phyloP scores from a whole-genome alignment of 805 yeast species.

The Lachancea waltii region DNA sequence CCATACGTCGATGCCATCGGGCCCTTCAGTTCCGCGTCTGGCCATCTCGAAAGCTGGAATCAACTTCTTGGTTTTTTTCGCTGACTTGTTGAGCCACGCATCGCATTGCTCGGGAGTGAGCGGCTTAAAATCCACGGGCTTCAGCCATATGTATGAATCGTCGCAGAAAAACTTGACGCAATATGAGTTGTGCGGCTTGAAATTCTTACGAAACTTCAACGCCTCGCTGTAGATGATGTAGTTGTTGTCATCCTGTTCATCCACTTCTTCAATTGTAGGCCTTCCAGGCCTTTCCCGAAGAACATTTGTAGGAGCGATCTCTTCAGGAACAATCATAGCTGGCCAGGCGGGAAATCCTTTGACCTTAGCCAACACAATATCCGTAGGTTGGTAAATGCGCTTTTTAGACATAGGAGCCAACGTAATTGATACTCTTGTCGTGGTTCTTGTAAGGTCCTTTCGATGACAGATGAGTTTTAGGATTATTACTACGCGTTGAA shows the following conservation, averaged over 20 bases:
- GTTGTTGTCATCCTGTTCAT: constrained; percentile 14
- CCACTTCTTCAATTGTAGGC: constrained; percentile 13
- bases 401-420: constrained; percentile 1
- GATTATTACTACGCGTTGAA: no score
- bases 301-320: constrained; percentile 54
- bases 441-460: no score
- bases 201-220: constrained; percentile 23
- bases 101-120: constrained; percentile 21
- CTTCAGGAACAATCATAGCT: constrained; percentile 63
- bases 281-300: constrained; percentile 16
- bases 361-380: constrained; percentile 66
- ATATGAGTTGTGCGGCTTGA: constrained; percentile 15
- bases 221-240: constrained; percentile 22
- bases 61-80: constrained; percentile 43
- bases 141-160: constrained; percentile 32
- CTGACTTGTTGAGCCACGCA: constrained; percentile 33
- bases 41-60: constrained; percentile 47
- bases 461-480: no score
- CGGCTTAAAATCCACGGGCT: constrained; percentile 20
- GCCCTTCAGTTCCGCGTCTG: constrained; percentile 25
- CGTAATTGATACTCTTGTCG: not conserved
- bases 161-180: constrained; percentile 33
- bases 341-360: constrained; percentile 93
- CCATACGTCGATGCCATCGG: constrained; percentile 29
- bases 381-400: constrained; percentile 40